phyloP scores from a whole-genome alignment of 441 rosid genomes.

The Lepidium campestre region DNA sequence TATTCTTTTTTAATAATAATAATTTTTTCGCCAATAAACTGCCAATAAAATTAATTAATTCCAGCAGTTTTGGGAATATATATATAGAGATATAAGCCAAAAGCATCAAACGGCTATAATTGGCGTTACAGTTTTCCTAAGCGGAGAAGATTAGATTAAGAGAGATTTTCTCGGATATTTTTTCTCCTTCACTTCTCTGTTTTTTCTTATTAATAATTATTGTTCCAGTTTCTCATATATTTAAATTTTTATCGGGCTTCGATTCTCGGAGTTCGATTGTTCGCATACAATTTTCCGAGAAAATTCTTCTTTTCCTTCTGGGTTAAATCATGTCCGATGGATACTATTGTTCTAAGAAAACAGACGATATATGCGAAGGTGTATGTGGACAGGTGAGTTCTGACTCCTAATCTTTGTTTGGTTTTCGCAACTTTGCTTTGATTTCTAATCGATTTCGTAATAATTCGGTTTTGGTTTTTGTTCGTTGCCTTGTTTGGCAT shows the following conservation, averaged over 20 bases:
- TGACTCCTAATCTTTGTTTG: not conserved
- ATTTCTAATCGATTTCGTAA: not conserved
- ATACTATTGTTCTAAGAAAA: slow-evolving; percentile 70
- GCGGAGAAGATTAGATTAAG: slow-evolving; percentile 9
- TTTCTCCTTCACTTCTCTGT: slow-evolving; percentile 1
- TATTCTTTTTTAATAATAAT: not conserved
- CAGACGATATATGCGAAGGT: slow-evolving; percentile 71
- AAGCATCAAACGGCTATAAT: slow-evolving; percentile 47
- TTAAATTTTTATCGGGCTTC: slow-evolving; percentile 21
- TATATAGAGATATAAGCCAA: slow-evolving; percentile 23
- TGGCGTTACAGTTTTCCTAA: slow-evolving; percentile 25
- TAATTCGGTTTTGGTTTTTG: not conserved
- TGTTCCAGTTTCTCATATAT: not conserved
- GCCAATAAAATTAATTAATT: not conserved
- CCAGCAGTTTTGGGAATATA: slow-evolving; percentile 15
- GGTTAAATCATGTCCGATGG: slow-evolving; percentile 61
- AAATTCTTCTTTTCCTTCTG: not conserved
- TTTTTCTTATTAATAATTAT: slow-evolving; percentile 1
- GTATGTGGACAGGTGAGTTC: slow-evolving; percentile 73
- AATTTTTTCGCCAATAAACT: not conserved
- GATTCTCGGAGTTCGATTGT: not conserved
- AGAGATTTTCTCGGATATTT: slow-evolving; percentile 12
- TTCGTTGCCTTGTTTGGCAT: not conserved
- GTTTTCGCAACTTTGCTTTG: not conserved
- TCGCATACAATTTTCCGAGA: not conserved